phyloP scores from a whole-genome alignment of 305 asterid species.

The Plantago coronopus region DNA sequence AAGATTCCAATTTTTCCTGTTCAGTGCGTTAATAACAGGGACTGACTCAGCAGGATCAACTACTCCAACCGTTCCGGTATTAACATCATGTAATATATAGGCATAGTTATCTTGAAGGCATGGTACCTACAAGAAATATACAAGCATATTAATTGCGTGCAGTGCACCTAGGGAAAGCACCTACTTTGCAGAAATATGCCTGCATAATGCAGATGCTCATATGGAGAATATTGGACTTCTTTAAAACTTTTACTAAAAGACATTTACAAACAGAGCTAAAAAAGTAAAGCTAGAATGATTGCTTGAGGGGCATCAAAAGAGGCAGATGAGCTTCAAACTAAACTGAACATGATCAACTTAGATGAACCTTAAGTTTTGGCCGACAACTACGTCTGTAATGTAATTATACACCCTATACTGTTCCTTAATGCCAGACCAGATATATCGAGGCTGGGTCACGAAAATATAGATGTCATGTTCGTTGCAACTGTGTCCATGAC shows the following conservation, averaged over 20 bases:
- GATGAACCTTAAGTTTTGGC: background rate
- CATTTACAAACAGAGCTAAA: background rate
- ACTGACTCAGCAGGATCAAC: constrained; percentile 95
- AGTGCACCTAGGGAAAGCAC: background rate
- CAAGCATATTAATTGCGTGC: background rate
- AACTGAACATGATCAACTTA: background rate
- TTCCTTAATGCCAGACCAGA: background rate
- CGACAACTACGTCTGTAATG: background rate
- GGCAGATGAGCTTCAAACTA: background rate
- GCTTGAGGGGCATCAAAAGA: background rate
- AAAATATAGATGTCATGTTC: background rate
- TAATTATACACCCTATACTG: background rate
- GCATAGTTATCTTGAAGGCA: constrained; percentile 94
- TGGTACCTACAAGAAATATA: constrained; percentile 55
- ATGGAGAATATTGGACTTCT: background rate
- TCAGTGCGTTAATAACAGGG: constrained; percentile 74
- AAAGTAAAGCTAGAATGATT: background rate
- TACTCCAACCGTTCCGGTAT: constrained; percentile 97
- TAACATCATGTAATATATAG: constrained; percentile 74
- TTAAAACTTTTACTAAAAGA: background rate
- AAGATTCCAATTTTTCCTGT: constrained; percentile 73
- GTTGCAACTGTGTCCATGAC: constrained; percentile 22
- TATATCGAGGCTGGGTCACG: no score
- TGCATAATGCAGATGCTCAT: background rate
- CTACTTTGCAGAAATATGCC: background rate